Base-by-base conservation (phyloP, 805 yeast genomes). In the Yarrowia yakushimensis region DNA sequence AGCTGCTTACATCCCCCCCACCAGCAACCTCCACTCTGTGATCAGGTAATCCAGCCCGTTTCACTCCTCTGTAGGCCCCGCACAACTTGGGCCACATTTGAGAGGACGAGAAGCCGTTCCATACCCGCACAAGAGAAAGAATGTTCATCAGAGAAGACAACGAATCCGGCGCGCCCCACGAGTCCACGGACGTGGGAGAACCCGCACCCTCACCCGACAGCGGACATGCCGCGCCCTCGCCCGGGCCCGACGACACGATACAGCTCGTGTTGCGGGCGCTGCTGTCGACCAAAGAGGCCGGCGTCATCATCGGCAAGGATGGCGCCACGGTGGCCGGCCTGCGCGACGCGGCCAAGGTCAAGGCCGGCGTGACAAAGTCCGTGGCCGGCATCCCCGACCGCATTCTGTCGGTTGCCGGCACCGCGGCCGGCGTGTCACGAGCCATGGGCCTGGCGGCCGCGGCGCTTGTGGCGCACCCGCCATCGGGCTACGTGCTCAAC, bases 231-330 rank as follows among this genome's bases (percentile, higher is more conserved):
- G n/a, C n/a, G n/a, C n/a, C 36, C 36, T 2, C 17, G 17, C 36
- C 4, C 27, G 17, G 36, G n/a, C 37, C 33, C 27, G 55, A 48
- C 39, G 23, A 31, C 55, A 31, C 55, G 15, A 52, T 45, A 4
- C 42, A 34, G 34, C 42, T 52, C 22, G 45, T 37, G 13, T 15
- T 74, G 27, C 73, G 91, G 64, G 81, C 90, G 0, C 79, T 91
- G 28, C 87, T 91, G 18, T 85, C 94, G 2, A 82, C 91, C 62
- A 87, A 86, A 70, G 97, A 91, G 73, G 92, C 96, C 12, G 97
- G 97, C 17, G 88, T 90, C 65, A 83, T 91, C 65, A 91, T 91
- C 68, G 97, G 97, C 61, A 87, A 87, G 67, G 87, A 83, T 66
- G 97, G 97, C 48, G 78, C 81, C 55, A 86, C 86, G 62, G 90